Base-by-base conservation (phyloP, 2,329 filamentous ascomycete species). In the Orbilia brochopaga region DNA sequence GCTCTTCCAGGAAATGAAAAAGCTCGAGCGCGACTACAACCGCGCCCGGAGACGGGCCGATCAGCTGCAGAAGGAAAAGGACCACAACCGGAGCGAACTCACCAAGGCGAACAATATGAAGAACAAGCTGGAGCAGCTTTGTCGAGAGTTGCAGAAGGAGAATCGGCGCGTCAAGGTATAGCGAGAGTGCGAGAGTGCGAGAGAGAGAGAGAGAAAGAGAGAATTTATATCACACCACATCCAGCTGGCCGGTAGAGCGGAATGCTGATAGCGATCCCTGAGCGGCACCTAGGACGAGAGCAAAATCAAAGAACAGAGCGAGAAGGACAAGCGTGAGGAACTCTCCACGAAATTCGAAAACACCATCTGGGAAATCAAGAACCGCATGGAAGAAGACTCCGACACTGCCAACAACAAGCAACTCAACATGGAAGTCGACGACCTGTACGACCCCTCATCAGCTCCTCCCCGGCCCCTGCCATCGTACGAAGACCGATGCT, bases 101-200 rank as follows among this genome's bases (percentile, higher is more conserved):
- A 93, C 87, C 81, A 96, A 96, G 81, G 93, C 92, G 21, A 88
- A 90, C 19, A 90, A 88, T 0, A 86, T 97, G 78, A 97, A 96
- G 80, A 92, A 97, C 79, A 97, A 97, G 81, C 83, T 99, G 51
- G 94, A 99, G 81, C 99, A 97, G 79, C 83, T 99, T 32, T 97
- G 92, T 77, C 85, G 94, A 64, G 94, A 99, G 80, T 84, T 99
- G 62, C 94, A 95, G 72, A 90, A 93, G 77, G 94, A 99, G 78
- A 99, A 99, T 80, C 97, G 97, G 81, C 95, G 96, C 81, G 87
- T 99, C 75, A 97, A 97, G 88, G 91, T 94, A 80, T n/a, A 54
- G 42, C 11, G 8, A 19, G n/a, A n/a, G n/a, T n/a, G n/a, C n/a
- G n/a, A n/a, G n/a, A n/a, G n/a, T n/a, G n/a, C n/a, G n/a, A n/a